A percentile compares a stretch with the other conserved stretches of the same genome.
Evolutionary conservation across 2,329 filamentous ascomycete species (phyloP).

Genomic region (Monosporascus cannonballus): DNA sequence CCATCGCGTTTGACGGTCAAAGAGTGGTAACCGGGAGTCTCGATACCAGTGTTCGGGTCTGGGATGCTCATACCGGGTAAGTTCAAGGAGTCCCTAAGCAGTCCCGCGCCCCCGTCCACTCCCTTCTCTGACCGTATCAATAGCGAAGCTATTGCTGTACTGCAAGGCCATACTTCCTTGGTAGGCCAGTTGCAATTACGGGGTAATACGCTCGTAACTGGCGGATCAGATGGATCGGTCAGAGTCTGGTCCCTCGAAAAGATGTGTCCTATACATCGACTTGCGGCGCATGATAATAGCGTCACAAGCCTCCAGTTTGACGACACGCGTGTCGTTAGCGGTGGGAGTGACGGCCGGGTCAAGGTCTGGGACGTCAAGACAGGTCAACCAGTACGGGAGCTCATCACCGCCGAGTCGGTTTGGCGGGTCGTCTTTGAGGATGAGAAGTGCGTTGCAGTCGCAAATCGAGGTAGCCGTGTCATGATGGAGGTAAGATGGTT

Average conservation of each 20-base stretch:
- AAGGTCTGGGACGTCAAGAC: slow-evolving; percentile 98
- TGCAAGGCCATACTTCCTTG: slow-evolving; percentile 94
- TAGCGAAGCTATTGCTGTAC: slow-evolving; percentile 76
- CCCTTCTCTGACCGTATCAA: slow-evolving; percentile 21
- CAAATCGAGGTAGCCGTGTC: slow-evolving; percentile 74
- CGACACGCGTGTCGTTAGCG: slow-evolving; percentile 89
- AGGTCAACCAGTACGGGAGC: slow-evolving; percentile 81
- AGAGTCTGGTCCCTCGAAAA: slow-evolving; percentile 91
- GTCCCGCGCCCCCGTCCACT: background rate
- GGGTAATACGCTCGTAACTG: slow-evolving; percentile 89
- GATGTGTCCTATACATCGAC: slow-evolving; percentile 85
- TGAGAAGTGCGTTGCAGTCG: slow-evolving; percentile 96
- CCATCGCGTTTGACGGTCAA: slow-evolving; percentile 92
- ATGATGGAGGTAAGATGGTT: slow-evolving; percentile 82
- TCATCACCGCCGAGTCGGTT: slow-evolving; percentile 87
- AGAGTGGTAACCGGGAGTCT: slow-evolving; percentile 92
- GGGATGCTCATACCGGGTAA: slow-evolving; percentile 85
- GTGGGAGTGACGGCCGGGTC: slow-evolving; percentile 93
- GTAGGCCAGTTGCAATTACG: slow-evolving; percentile 96
- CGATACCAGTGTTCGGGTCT: slow-evolving; percentile 94
- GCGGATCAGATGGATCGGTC: slow-evolving; percentile 92
- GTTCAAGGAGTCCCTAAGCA: slow-evolving; percentile 22
- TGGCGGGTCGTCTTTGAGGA: slow-evolving; percentile 98
- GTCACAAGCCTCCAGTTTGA: slow-evolving; percentile 98
- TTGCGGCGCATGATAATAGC: slow-evolving; percentile 96